A percentile compares a stretch with the other conserved stretches of the same genome.
phyloP scores from a whole-genome alignment of 2,329 filamentous ascomycete species.

The Aspergillus fischeri region DNA sequence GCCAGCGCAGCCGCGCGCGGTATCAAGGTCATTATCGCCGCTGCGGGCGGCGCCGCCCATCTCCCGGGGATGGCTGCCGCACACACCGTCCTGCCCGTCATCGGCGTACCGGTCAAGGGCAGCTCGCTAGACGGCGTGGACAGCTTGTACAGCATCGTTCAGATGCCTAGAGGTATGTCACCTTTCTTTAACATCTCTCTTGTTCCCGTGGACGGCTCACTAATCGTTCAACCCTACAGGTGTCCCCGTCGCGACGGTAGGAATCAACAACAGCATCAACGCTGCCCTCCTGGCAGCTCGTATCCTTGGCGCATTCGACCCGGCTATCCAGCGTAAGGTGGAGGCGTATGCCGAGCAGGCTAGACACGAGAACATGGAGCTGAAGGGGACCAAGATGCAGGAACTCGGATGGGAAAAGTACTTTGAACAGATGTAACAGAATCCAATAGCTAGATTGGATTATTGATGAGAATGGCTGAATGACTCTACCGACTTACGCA shows the following conservation, averaged over 20 bases:
- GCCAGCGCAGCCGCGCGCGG: constrained; percentile 60
- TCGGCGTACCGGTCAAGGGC: constrained; percentile 73
- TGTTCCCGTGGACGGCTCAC: not conserved
- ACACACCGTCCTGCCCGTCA: constrained; percentile 68
- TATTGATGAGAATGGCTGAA: not conserved
- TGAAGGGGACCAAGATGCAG: constrained; percentile 41
- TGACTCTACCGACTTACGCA: not conserved
- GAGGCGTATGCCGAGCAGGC: constrained; percentile 41
- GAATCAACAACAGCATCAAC: constrained; percentile 76
- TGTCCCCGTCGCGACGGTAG: constrained; percentile 70
- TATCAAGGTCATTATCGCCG: constrained; percentile 70
- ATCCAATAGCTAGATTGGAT: not conserved
- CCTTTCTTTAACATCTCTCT: too few relatives aligned
- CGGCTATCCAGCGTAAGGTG: constrained; percentile 38
- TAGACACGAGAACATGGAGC: constrained; percentile 39
- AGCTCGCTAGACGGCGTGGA: constrained; percentile 69
- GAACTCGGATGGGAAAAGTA: constrained; percentile 43
- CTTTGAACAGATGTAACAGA: constrained; percentile 40
- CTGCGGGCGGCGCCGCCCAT: constrained; percentile 69
- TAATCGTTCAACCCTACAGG: constrained; percentile 41
- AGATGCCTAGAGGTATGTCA: constrained; percentile 65
- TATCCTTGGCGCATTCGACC: constrained; percentile 56
- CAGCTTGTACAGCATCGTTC: constrained; percentile 67
- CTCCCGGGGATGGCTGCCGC: constrained; percentile 72
- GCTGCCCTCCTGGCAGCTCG: constrained; percentile 68